These are phyloP conservation scores for Cyclotella cryptica DNA, from an alignment of 108 stramenopile species.

Conservation along the genomic window DNA sequence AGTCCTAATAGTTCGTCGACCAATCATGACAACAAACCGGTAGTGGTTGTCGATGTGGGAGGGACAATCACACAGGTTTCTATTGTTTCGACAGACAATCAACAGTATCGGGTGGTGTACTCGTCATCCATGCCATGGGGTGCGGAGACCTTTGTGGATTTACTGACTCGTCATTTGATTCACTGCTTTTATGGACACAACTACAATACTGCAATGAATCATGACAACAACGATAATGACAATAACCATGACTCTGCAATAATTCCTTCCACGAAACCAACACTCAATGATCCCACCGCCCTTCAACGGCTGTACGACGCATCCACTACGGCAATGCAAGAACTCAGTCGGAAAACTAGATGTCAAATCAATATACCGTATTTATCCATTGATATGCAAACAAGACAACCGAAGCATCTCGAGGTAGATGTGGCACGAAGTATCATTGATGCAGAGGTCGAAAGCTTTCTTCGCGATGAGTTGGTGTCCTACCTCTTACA, in stretches of 20 bases:
- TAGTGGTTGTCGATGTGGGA: slow-evolving; percentile 80
- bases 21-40: slow-evolving; percentile 9
- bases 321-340: slow-evolving; percentile 55
- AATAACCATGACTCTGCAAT: slow-evolving; percentile 22
- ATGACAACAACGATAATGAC: slow-evolving; percentile 28
- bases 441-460: slow-evolving; percentile 65
- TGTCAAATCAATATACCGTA: slow-evolving; percentile 77
- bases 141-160: slow-evolving; percentile 71
- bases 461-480: slow-evolving; percentile 36
- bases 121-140: slow-evolving; percentile 59
- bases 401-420: slow-evolving; percentile 66
- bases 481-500: slow-evolving; percentile 38
- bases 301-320: slow-evolving; percentile 50
- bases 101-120: slow-evolving; percentile 37
- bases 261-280: slow-evolving; percentile 18
- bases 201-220: not conserved
- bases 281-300: slow-evolving; percentile 37
- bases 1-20: no score
- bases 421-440: slow-evolving; percentile 66
- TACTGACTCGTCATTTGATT: slow-evolving; percentile 57
- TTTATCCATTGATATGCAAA: slow-evolving; percentile 57
- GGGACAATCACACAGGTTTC: slow-evolving; percentile 61
- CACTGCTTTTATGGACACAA: slow-evolving; percentile 39
- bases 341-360: slow-evolving; percentile 66
- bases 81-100: slow-evolving; percentile 54